Conservation (phyloP, 192 early-diverging fungal genomes). For the Piromyces sp. region DNA sequence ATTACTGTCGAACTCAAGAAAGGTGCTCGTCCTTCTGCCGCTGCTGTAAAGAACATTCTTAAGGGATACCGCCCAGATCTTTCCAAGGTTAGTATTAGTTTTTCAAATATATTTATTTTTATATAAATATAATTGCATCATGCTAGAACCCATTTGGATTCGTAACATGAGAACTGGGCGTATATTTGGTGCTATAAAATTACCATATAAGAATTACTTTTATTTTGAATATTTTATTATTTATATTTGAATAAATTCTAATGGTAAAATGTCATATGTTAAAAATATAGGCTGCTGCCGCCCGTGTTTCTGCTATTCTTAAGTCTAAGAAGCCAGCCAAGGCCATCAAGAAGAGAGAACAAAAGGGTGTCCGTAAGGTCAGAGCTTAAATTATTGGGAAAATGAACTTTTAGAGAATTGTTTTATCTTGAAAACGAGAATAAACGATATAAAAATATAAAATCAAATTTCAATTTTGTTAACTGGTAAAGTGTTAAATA, state of each 20-base stretch:
- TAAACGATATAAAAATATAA: neutral
- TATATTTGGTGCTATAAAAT: neutral
- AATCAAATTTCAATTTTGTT: neutral
- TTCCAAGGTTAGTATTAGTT: neutral
- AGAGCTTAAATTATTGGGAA: neutral
- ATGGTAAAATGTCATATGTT: neutral
- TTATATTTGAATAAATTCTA: neutral
- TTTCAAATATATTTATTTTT: no score
- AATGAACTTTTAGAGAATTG: neutral
- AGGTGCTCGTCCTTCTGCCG: neutral
- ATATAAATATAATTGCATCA: neutral
- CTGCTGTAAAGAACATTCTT: neutral
- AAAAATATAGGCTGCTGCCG: neutral
- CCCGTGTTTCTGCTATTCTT: neutral
- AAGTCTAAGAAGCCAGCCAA: neutral
- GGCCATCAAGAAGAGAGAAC: neutral
- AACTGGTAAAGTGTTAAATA: no score
- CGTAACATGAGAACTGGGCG: neutral
- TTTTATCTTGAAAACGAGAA: neutral
- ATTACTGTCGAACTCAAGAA: neutral
- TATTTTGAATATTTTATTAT: neutral
- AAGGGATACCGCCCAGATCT: neutral
- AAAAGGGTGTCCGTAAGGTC: neutral
- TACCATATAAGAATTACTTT: neutral
- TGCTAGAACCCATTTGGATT: neutral